Evolutionary conservation across 306 rosid genomes (phyloP), one percentile per base, ranked within the genome.

Genomic region (Dryas octopetala): DNA sequence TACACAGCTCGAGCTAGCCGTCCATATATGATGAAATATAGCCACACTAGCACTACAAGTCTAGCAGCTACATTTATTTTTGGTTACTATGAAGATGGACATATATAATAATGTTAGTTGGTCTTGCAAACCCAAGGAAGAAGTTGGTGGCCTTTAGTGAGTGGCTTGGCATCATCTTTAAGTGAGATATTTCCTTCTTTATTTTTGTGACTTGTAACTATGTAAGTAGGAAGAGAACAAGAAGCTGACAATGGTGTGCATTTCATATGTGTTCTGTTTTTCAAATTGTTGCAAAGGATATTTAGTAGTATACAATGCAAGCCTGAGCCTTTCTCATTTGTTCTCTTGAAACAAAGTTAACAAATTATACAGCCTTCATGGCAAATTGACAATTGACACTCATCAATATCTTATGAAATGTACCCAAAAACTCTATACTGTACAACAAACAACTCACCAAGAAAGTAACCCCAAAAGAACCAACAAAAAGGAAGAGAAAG

Each of bases 391-490:
- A 32, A 32, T 32, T 32, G 38, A 79, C 74, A 80, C 80, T 53
- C 8, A 23, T 23, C 81, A 52, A 63, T 62, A 78, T 78, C 72
- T 70, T 70, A 15, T 62, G 65, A 68, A 44, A 53, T 76, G 82
- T 60, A 76, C 32, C 17, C 38, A 32, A 77, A 68, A 79, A 86
- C 64, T 80, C 75, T 48, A 17, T 67, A 74, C 91, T 87, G 86
- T 89, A 94, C 94, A 89, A 76, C 60, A 86, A 79, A 47, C 68
- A 79, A 74, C 68, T 76, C 87, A 73, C 66, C 74, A 57, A 7
- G 43, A 69, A 57, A 50, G 14, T 26, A 55, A 55, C 38, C 65
- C n/a, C n/a, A 78, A 79, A 75, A 45, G 68, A 43, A 32, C 38
- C 38, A 52, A 52, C 11, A 52, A 52, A 54, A 76, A 32, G 38